Conservation (phyloP, 1,284 basidiomycete species). For the Pisolithus thermaeus region DNA sequence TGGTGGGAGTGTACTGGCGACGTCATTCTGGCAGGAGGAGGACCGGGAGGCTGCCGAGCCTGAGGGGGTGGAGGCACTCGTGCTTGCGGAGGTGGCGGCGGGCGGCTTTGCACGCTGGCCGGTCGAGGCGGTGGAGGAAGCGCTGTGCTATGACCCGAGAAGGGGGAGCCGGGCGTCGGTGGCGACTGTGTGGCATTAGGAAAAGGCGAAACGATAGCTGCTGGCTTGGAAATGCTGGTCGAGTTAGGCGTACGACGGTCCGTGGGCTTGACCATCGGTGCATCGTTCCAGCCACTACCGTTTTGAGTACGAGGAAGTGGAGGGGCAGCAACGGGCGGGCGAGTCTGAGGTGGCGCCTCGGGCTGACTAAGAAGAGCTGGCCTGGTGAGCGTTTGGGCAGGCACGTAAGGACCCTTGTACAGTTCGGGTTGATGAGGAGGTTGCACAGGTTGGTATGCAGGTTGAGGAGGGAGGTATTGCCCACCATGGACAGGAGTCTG, state of each 20-base stretch:
- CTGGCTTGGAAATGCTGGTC: slow-evolving; percentile 46
- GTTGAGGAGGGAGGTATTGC: slow-evolving; percentile 9
- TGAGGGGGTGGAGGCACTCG: slow-evolving; percentile 30
- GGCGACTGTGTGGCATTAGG: slow-evolving; percentile 62
- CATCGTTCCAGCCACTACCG: slow-evolving; percentile 86
- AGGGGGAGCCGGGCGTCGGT: slow-evolving; percentile 39
- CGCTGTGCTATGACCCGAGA: slow-evolving; percentile 32
- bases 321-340: slow-evolving; percentile 17
- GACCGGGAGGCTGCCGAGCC: slow-evolving; percentile 34
- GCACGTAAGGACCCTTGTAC: slow-evolving; percentile 31
- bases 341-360: slow-evolving; percentile 15
- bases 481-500: slow-evolving; percentile 11
- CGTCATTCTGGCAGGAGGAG: slow-evolving; percentile 37
- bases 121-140: slow-evolving; percentile 61
- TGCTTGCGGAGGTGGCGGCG: slow-evolving; percentile 41
- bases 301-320: slow-evolving; percentile 63
- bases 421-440: slow-evolving; percentile 6
- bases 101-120: slow-evolving; percentile 49
- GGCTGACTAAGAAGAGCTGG: slow-evolving; percentile 16
- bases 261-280: slow-evolving; percentile 47
- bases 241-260: slow-evolving; percentile 50
- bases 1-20: slow-evolving; percentile 34
- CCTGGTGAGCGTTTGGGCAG: slow-evolving; percentile 13
- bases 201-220: slow-evolving; percentile 85
- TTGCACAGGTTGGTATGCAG: slow-evolving; percentile 3